phyloP scores from a whole-genome alignment of 2,329 filamentous ascomycete genomes.

The Pseudopyricularia cyperi region DNA sequence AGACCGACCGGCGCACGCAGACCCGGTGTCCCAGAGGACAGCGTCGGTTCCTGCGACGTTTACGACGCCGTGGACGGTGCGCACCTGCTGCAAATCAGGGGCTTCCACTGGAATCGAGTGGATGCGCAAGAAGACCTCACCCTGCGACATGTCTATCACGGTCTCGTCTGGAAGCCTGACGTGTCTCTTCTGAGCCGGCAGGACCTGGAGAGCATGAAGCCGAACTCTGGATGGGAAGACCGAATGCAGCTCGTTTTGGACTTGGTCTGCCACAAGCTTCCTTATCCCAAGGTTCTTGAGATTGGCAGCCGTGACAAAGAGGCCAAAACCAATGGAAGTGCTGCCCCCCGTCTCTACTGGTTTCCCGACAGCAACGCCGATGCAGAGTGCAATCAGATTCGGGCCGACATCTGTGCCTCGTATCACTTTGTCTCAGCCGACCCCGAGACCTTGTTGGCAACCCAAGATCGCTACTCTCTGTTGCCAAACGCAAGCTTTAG shows the following conservation, averaged over 20 bases:
- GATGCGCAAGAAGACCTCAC: neutral
- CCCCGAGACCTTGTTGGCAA: neutral
- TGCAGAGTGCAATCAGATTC: neutral
- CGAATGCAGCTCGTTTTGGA: neutral
- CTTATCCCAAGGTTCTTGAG: neutral
- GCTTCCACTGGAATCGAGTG: neutral
- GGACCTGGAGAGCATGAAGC: neutral
- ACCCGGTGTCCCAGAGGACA: neutral
- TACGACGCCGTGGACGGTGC: neutral
- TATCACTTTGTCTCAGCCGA: neutral
- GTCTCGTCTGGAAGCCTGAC: neutral
- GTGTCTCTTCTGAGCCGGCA: neutral
- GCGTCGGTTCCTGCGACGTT: neutral
- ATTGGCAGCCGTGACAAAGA: neutral
- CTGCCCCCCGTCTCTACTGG: neutral
- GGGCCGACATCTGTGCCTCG: neutral
- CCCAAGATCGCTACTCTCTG: neutral
- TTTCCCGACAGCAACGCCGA: neutral
- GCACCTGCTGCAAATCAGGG: neutral
- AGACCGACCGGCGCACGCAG: neutral
- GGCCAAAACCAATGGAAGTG: neutral
- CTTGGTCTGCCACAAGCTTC: neutral
- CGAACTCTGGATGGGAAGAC: neutral
- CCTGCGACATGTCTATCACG: neutral
- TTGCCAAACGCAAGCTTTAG: neutral